Percentiles rank a stretch among this genome's conserved stretches.
These are phyloP conservation scores for Penicillium hesseltinei DNA, from an alignment of 2,329 filamentous ascomycete species.

Conservation along the genomic window DNA sequence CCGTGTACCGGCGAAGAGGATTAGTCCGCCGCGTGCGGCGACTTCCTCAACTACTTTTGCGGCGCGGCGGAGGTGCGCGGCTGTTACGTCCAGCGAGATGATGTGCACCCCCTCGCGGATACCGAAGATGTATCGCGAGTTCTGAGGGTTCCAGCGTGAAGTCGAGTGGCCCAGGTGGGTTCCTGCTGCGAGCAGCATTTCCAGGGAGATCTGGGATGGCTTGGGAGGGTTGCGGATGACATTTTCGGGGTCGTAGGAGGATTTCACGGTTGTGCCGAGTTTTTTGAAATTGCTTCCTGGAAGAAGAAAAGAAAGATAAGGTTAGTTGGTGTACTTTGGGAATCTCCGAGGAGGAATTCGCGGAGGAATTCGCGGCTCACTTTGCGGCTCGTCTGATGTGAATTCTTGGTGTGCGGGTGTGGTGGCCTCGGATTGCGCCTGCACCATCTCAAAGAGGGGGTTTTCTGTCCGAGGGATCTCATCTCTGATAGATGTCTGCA, in stretches of 20 bases:
- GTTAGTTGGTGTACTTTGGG: background rate
- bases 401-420: conserved; percentile 1
- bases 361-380: conserved; percentile 22
- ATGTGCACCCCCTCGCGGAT: conserved; percentile 86
- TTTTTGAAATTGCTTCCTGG: conserved; percentile 33
- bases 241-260: conserved; percentile 34
- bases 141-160: conserved; percentile 90
- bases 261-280: conserved; percentile 31
- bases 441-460: conserved; percentile 14
- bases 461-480: conserved; percentile 11
- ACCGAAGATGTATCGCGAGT: conserved; percentile 91
- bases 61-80: conserved; percentile 84
- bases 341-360: background rate
- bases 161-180: conserved; percentile 88
- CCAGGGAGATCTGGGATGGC: conserved; percentile 79
- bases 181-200: conserved; percentile 84
- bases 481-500: conserved; percentile 17
- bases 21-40: conserved; percentile 73
- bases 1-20: conserved; percentile 87
- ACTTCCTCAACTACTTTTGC: conserved; percentile 91
- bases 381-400: conserved; percentile 15
- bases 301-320: background rate
- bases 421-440: conserved; percentile 6
- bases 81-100: conserved; percentile 85
- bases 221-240: conserved; percentile 66